Evolutionary conservation across 306 rosid species (phyloP).

Genomic region (Cicer judaicum): DNA sequence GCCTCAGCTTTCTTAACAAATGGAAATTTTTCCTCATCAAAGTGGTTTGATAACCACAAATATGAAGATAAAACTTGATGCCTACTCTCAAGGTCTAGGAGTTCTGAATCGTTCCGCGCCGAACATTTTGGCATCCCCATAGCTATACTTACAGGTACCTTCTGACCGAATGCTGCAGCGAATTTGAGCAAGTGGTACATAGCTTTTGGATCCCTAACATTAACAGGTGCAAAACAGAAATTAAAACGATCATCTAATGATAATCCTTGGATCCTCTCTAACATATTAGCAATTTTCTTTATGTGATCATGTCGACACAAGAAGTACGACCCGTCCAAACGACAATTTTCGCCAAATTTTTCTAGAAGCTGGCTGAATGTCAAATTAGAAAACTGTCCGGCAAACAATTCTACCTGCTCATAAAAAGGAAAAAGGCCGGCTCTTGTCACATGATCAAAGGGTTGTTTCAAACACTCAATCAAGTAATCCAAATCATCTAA

Average conservation of each 20-base stretch:
- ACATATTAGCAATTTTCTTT: constrained; percentile 91
- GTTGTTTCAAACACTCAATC: constrained; percentile 89
- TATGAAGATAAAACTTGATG: constrained; percentile 90
- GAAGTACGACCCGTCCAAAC: constrained; percentile 81
- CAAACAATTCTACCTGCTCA: constrained; percentile 87
- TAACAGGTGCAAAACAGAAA: constrained; percentile 90
- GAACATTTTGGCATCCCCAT: constrained; percentile 85
- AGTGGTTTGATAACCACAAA: constrained; percentile 86
- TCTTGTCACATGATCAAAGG: constrained; percentile 70
- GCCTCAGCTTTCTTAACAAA: constrained; percentile 69
- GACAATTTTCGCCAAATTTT: constrained; percentile 77
- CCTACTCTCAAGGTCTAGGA: constrained; percentile 87
- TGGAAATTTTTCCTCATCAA: constrained; percentile 75
- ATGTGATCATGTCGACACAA: constrained; percentile 76
- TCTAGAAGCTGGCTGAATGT: constrained; percentile 69
- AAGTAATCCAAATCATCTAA: constrained; percentile 83
- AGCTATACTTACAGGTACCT: constrained; percentile 71
- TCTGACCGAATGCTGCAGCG: constrained; percentile 74
- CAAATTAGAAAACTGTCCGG: constrained; percentile 63
- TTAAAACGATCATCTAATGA: constrained; percentile 86
- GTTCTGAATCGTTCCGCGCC: constrained; percentile 79
- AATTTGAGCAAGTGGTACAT: constrained; percentile 79
- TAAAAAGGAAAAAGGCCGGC: constrained; percentile 82
- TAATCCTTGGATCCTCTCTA: constrained; percentile 71
- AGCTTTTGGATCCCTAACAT: constrained; percentile 91